phyloP scores from a whole-genome alignment of 1,284 basidiomycete genomes.

The Puccinia polysora region DNA sequence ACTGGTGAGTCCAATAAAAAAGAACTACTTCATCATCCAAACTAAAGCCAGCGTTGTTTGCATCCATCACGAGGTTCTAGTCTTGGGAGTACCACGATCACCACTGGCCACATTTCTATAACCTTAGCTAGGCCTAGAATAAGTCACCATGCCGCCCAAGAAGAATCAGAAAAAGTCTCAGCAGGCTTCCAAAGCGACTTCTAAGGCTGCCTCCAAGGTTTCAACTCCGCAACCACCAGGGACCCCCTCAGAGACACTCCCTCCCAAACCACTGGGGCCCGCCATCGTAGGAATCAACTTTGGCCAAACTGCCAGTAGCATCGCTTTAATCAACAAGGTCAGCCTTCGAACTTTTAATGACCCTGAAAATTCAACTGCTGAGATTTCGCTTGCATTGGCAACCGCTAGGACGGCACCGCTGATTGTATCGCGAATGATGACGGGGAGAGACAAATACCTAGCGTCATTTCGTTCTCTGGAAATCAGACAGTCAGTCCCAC shows the following conservation, averaged over 20 bases:
- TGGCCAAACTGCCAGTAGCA: constrained; percentile 90
- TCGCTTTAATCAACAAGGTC: constrained; percentile 92
- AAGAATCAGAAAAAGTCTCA: constrained; percentile 41
- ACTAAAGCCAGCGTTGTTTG: too few species aligned
- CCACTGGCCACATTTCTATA: too few species aligned
- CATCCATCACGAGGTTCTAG: too few species aligned
- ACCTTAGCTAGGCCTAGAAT: too few species aligned
- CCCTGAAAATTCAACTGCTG: constrained; percentile 5
- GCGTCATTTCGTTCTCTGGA: constrained; percentile 84
- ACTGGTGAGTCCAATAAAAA: too few species aligned
- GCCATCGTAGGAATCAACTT: constrained; percentile 85
- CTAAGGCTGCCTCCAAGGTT: constrained; percentile 38
- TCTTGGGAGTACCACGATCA: too few species aligned
- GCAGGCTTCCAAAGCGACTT: constrained; percentile 35
- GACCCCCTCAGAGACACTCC: constrained; percentile 34
- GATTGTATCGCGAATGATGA: constrained; percentile 98
- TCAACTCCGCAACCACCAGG: constrained; percentile 35
- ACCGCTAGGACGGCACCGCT: constrained; percentile 77
- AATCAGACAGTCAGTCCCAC: constrained; percentile 69
- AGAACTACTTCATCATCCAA: too few species aligned
- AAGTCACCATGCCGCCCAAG: constrained; percentile 44
- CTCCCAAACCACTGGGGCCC: constrained; percentile 17
- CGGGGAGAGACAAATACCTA: constrained; percentile 95
- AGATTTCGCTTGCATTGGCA: neutral
- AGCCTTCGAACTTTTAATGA: constrained; percentile 49